phyloP scores from a whole-genome alignment of 768 basidiomycete species.

The Hygrophorus pudorinus region DNA sequence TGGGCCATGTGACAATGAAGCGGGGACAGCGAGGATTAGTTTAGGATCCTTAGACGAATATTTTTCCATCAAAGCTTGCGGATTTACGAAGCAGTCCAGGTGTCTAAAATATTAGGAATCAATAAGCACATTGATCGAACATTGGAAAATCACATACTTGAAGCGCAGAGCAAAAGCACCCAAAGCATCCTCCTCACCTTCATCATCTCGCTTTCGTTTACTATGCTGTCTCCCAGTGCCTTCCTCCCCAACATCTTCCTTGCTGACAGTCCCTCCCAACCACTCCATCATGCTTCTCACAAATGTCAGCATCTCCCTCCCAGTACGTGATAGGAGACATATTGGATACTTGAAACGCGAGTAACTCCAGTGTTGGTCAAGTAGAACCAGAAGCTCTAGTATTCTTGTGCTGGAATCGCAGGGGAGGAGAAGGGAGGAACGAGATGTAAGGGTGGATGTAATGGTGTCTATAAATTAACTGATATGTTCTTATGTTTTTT shows the following conservation, averaged over 20 bases:
- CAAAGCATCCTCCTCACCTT: constrained; percentile 72
- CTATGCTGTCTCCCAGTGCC: constrained; percentile 44
- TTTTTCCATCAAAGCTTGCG: constrained; percentile 67
- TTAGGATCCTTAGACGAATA: constrained; percentile 88
- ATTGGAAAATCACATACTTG: constrained; percentile 43
- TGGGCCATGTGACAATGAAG: constrained; percentile 86
- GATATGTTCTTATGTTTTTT: neutral
- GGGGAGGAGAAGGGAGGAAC: constrained; percentile 80
- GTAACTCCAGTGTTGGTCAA: constrained; percentile 97
- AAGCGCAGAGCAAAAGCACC: constrained; percentile 86
- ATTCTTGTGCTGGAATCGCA: constrained; percentile 93
- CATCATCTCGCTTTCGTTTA: constrained; percentile 52
- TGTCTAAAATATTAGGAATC: constrained; percentile 39
- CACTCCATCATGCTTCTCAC: constrained; percentile 98
- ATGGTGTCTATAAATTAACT: constrained; percentile 57
- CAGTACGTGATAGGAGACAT: constrained; percentile 87
- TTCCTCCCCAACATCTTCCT: constrained; percentile 84
- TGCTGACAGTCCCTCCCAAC: constrained; percentile 92
- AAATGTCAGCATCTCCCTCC: constrained; percentile 87
- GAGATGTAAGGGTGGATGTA: constrained; percentile 71
- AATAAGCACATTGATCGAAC: neutral
- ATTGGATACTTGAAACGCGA: constrained; percentile 79
- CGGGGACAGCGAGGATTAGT: constrained; percentile 87
- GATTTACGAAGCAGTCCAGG: constrained; percentile 85
- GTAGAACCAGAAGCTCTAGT: constrained; percentile 87